Conservation (phyloP, 345 rosid species). For the Erucastrum elatum region DNA sequence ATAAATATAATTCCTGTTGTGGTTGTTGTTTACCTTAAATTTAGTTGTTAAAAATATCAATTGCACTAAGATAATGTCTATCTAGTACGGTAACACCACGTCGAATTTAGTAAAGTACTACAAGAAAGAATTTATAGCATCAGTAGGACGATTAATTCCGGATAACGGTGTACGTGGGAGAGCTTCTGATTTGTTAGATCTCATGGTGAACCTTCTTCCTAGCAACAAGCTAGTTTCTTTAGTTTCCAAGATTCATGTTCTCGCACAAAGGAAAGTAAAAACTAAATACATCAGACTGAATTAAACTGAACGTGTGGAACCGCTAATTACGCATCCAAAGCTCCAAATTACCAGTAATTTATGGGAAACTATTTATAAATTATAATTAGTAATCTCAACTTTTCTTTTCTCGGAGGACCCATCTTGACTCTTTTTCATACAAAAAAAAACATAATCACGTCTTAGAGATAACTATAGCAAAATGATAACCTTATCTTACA, state of each 20-base stretch:
- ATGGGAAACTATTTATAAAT: not conserved
- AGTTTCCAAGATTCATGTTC: not conserved
- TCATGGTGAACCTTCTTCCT: not conserved
- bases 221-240: not conserved
- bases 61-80: not conserved
- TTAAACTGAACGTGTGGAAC: too few relatives aligned
- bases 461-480: not conserved
- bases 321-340: slow-evolving; percentile 20
- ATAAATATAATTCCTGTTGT: not conserved
- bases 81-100: not conserved
- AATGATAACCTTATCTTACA: slow-evolving; percentile 20
- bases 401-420: slow-evolving; percentile 1
- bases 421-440: not conserved
- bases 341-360: not conserved
- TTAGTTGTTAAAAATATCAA: not conserved
- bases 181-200: not conserved
- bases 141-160: not conserved
- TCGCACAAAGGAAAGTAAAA: not conserved
- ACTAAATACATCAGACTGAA: too few relatives aligned
- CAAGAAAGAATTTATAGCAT: not conserved
- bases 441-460: slow-evolving; percentile 14
- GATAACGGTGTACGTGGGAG: not conserved
- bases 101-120: not conserved
- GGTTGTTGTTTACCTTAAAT: not conserved
- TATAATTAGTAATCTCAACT: not conserved